Evolutionary conservation across 2,329 filamentous ascomycete genomes (phyloP), one percentile per base, ranked within the genome.

Genomic region (Colletotrichum liriopes): DNA sequence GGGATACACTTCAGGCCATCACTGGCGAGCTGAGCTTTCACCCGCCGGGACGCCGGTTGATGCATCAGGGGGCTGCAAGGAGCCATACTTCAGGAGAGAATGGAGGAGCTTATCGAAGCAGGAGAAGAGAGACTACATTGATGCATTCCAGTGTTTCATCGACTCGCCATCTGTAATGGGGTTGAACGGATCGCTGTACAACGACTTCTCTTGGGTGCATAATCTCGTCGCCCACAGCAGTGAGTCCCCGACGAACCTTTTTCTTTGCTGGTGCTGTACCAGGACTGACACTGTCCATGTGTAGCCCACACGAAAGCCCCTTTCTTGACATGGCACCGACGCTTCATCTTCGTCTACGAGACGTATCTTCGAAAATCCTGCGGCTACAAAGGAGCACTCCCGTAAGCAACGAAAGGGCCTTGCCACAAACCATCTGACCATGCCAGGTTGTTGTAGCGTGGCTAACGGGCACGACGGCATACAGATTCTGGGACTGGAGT

Each of bases 141-240:
- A 74, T 49, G 73, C 73, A 18, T 70, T 73, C 55, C 65, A 73
- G 39, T 74, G 73, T 32, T 67, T 74, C 37, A 68, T 73, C 47
- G 70, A 74, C 32, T 65, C 62, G 18, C 70, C 69, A 1, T 74
- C 73, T 5, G 58, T 51, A 32, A 45, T 74, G 23, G 70, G 73
- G 4, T 37, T 73, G 63, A 73, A 73, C 37, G 70, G 70, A 3
- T 70, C 73, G 7, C 49, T 74, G 6, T 72, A 74, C 63, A 59
- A 74, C 41, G 73, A 74, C n/a, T 73, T 74, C n/a, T 65, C 73
- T 1, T 74, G 69, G 65, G 73, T 71, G 1, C 73, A 74, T 47
- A 74, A 74, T 39, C 69, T 74, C 4, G 56, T 74, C 9, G 73
- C 73, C n/a, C 69, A 74, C 16, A 72, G 66, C 59, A 74, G 66